These are phyloP conservation scores for Sugiyamaella chiloensis DNA, from an alignment of 805 yeast species.

Conservation along the genomic window DNA sequence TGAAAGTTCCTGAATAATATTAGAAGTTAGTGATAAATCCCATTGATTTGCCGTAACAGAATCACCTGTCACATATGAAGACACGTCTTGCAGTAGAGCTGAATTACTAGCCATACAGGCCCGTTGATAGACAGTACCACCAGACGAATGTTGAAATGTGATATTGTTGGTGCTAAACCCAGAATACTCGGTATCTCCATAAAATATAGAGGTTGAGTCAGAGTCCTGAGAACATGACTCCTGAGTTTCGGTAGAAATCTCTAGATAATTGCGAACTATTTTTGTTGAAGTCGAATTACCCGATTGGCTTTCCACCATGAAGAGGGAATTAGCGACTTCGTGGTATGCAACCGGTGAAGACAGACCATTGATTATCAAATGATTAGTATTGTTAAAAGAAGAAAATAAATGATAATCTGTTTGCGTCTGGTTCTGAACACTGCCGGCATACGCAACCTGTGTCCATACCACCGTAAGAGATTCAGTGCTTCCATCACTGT, in stretches of 20 bases:
- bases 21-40: no score
- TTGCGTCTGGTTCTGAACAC: background rate
- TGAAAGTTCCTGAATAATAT: no score
- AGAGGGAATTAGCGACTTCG: background rate
- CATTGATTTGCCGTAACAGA: no score
- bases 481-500: background rate
- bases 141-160: background rate
- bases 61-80: background rate
- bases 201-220: background rate
- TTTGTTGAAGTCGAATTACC: background rate
- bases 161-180: background rate
- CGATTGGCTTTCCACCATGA: background rate
- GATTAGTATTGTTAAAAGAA: background rate
- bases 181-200: background rate
- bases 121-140: background rate
- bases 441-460: background rate
- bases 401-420: background rate
- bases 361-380: background rate
- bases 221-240: background rate
- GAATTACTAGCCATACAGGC: background rate
- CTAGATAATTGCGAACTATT: background rate
- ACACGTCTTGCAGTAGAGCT: background rate
- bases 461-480: background rate
- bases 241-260: background rate
- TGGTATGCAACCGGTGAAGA: background rate